These are phyloP conservation scores for Xerocomus spinulosus DNA, from an alignment of 768 basidiomycete genomes.

Conservation along the genomic window DNA sequence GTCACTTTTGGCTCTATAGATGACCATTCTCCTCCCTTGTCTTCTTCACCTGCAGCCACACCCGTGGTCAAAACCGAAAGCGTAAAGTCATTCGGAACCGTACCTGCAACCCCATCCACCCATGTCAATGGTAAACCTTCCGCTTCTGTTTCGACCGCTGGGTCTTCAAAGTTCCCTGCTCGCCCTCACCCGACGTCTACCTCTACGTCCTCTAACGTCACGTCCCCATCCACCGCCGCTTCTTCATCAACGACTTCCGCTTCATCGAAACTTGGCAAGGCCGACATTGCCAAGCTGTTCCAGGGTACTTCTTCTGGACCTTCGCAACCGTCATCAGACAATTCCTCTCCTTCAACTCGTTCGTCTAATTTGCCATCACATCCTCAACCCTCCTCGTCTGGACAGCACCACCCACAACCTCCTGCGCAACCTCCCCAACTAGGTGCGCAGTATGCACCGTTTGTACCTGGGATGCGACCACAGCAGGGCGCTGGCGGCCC, in stretches of 20 bases:
- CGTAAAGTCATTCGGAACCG: constrained; percentile 80
- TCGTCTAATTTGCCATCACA: constrained; percentile 50
- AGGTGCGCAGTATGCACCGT: constrained; percentile 42
- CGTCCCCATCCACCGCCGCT: constrained; percentile 31
- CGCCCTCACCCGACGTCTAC: constrained; percentile 22
- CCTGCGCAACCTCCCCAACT: constrained; percentile 38
- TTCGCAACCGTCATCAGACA: constrained; percentile 49
- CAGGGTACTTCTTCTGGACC: constrained; percentile 34
- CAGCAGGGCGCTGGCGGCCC: constrained; percentile 49
- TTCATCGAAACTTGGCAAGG: constrained; percentile 31
- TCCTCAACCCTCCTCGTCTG: constrained; percentile 36
- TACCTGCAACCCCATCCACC: constrained; percentile 47
- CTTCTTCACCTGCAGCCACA: constrained; percentile 74
- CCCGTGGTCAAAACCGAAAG: constrained; percentile 61
- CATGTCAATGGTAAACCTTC: constrained; percentile 63
- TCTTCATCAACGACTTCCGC: constrained; percentile 34
- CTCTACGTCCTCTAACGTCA: constrained; percentile 22
- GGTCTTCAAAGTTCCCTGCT: constrained; percentile 33
- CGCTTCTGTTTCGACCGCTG: constrained; percentile 40
- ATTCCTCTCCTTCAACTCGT: constrained; percentile 55
- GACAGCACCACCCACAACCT: constrained; percentile 36
- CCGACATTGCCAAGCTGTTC: constrained; percentile 42
- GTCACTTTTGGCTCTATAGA: constrained; percentile 92
- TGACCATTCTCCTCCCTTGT: constrained; percentile 69
- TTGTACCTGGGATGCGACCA: constrained; percentile 47